Percentiles rank a stretch among this genome's conserved stretches.
phyloP scores from a whole-genome alignment of 805 yeast species.

The Hanseniaspora taiwanica region DNA sequence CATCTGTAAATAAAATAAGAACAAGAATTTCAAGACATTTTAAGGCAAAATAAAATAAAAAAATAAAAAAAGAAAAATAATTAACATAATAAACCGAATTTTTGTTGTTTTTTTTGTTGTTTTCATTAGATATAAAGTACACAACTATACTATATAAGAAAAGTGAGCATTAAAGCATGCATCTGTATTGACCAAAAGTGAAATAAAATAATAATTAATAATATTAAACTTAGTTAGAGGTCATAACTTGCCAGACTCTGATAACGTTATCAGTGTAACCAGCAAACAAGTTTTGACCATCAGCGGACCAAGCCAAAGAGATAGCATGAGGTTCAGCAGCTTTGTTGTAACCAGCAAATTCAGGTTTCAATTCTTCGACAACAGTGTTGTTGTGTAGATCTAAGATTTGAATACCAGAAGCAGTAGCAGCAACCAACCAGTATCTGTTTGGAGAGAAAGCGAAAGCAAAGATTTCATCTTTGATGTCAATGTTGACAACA shows the following conservation, averaged over 20 bases:
- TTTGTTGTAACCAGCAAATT: slow-evolving; percentile 75
- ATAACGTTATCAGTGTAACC: slow-evolving; percentile 99
- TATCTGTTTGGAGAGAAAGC: slow-evolving; percentile 99
- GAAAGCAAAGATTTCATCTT: slow-evolving; percentile 94
- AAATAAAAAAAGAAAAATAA: background rate
- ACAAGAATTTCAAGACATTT: too few species aligned
- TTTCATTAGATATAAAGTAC: slow-evolving; percentile 2
- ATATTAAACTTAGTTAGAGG: slow-evolving; percentile 28
- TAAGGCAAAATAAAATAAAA: too few species aligned
- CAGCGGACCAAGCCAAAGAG: slow-evolving; percentile 99
- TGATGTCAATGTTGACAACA: slow-evolving; percentile 70
- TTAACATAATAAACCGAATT: background rate
- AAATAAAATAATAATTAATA: slow-evolving; percentile 4
- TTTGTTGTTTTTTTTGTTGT: slow-evolving; percentile 2
- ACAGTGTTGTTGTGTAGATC: slow-evolving; percentile 89
- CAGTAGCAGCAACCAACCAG: slow-evolving; percentile 99
- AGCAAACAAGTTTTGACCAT: slow-evolving; percentile 98
- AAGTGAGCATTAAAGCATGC: slow-evolving; percentile 6
- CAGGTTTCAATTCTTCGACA: slow-evolving; percentile 97
- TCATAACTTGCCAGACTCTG: slow-evolving; percentile 99
- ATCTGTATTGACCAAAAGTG: slow-evolving; percentile 1
- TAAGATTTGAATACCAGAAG: slow-evolving; percentile 95
- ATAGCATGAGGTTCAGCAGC: slow-evolving; percentile 97
- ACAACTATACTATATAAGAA: slow-evolving; percentile 4
- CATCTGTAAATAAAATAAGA: background rate